These are phyloP conservation scores for Cyberlindnera galapagoensis DNA, from an alignment of 805 yeast species.

Conservation along the genomic window DNA sequence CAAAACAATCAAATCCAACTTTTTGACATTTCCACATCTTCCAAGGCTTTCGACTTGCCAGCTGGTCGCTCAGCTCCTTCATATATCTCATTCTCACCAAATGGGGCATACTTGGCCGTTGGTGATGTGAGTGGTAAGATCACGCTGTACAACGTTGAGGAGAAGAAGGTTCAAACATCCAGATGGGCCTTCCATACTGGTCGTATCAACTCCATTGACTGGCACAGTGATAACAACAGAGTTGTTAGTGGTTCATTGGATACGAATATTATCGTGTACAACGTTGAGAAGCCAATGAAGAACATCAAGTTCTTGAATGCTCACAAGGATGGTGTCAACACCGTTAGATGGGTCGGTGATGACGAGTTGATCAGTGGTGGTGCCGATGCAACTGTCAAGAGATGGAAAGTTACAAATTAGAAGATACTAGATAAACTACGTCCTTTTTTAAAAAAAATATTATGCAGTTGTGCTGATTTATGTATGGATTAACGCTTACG, in stretches of 20 bases:
- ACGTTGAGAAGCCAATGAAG: conserved; percentile 71
- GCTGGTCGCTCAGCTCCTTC: conserved; percentile 58
- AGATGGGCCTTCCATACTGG: conserved; percentile 97
- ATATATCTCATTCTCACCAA: conserved; percentile 61
- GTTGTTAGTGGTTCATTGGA: conserved; percentile 81
- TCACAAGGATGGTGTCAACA: conserved; percentile 82
- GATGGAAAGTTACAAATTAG: conserved; percentile 44
- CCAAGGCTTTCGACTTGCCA: conserved; percentile 27
- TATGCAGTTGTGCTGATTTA: conserved; percentile 1
- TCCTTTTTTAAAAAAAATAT: conserved; percentile 2
- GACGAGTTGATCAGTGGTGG: conserved; percentile 63
- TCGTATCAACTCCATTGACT: conserved; percentile 64
- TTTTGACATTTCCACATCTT: conserved; percentile 27
- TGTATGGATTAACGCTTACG: conserved; percentile 41
- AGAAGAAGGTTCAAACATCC: conserved; percentile 58
- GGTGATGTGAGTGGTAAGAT: conserved; percentile 89
- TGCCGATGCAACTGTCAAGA: conserved; percentile 70
- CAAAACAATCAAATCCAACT: conserved; percentile 33
- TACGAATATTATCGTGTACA: conserved; percentile 72
- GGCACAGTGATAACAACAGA: conserved; percentile 71
- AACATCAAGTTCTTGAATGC: conserved; percentile 70
- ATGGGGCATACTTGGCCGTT: conserved; percentile 63
- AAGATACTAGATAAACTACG: background rate
- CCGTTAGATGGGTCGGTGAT: conserved; percentile 58
- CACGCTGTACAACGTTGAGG: conserved; percentile 53